Evolutionary conservation across 163 green algal genomes (phyloP), one percentile per base, ranked within the genome.

Genomic region (Chloromonas sp.): DNA sequence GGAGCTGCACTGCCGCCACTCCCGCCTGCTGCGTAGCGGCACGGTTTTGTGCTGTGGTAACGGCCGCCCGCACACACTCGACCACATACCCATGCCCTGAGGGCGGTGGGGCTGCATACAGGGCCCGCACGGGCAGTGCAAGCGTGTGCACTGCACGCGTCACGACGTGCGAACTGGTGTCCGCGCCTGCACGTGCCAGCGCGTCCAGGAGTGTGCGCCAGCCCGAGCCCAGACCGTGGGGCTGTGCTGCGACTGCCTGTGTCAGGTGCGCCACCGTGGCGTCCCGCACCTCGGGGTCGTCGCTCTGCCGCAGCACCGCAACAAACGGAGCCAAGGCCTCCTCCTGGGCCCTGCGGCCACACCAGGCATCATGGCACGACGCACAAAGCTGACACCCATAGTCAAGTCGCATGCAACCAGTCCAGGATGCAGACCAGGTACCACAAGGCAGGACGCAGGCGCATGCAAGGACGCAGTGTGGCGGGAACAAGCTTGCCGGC

Each of bases 261-360:
- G 15, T n/a, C 61, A 71, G 36, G 3, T 77, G 61, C 8, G n/a
- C 1, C 2, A 84, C 66, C 2, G 36, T 71, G 60, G 80, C n/a
- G 0, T 13, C 74, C 13, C 96, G 87, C 79, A 98, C 96, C 58
- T 87, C 89, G 0, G 92, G 82, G 70, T 89, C 91, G 86, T 96
- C 93, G n/a, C 87, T 94, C 84, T 96, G 90, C 14, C 96, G 90
- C 91, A 99, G 93, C 82, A 99, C 93, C 0, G 95, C 87, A 71
- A 96, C 92, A 87, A 99, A 98, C 0, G 97, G 96, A 66, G 94
- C 90, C 82, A 99, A 85, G 57, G 97, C 97, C 79, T 98, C 96
- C 78, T 98, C 95, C 88, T 97, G 94, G 79, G 92, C 60, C 58
- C 71, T 86, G 83, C 74, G 78, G 66, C 60, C 11, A 58, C 13